Evolutionary conservation across 371 early-diverging fungal genomes (phyloP), one percentile per base, ranked within the genome.

Genomic region (Pancytospora philotis): DNA sequence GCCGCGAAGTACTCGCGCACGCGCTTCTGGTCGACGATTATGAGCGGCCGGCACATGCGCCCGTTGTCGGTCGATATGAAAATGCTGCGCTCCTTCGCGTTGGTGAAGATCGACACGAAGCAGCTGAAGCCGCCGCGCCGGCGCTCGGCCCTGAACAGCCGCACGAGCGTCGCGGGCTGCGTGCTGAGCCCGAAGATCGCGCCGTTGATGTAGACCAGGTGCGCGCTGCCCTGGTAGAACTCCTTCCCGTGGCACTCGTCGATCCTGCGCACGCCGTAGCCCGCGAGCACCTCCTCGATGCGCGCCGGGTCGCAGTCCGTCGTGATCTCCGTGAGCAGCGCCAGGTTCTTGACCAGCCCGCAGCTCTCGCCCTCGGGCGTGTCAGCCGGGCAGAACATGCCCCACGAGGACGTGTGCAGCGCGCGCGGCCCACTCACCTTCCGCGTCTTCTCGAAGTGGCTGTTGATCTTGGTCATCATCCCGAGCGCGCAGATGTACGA

Each of bases 311-410:
- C 90, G 62, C 87, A 85, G 73, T 93, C 93, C 0, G 91, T 92
- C 0, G 97, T 95, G 80, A 98, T 93, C 82, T 97, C 96, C 6
- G 97, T 89, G 89, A 96, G 90, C 48, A 96, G 81, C 0, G 96
- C 95, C 82, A 98, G 83, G 73, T 96, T 98, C 84, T 97, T 97
- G 50, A 98, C 93, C 61, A 98, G 84, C 74, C 99, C 98, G 83
- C 99, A 98, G 0, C 91, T 91, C 84, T 98, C 95, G 75, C 99
- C 97, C 87, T 98, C 99, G 2, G 99, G 97, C 1, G 99, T 98
- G 81, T 98, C 99, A 0, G 91, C 88, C 0, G 97, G 92, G 80
- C 98, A 95, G 61, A 95, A 75, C 90, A 95, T 90, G 70, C 96
- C 98, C 91, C 92, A 95, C 77, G 93, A 93, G 2, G 93, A 93